phyloP scores from a whole-genome alignment of 2,329 filamentous ascomycete genomes.

The Ascochyta pisi region DNA sequence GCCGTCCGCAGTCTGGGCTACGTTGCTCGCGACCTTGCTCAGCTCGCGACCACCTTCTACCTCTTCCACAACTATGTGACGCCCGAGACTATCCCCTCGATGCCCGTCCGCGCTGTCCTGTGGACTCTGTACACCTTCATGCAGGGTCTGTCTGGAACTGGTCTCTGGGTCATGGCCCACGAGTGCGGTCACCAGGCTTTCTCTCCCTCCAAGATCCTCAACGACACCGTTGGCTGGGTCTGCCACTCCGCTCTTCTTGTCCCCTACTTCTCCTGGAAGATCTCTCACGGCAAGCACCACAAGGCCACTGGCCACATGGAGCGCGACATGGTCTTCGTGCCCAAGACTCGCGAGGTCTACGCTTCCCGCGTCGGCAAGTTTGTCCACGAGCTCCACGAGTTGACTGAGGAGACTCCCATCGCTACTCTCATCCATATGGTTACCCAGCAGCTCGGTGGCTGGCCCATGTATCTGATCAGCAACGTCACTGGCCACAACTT shows the following conservation, averaged over 20 bases:
- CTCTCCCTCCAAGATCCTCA: conserved; percentile 87
- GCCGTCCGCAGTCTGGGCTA: conserved; percentile 77
- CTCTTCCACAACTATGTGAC: conserved; percentile 90
- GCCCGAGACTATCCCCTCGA: conserved; percentile 78
- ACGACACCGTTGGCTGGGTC: conserved; percentile 91
- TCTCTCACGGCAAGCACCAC: conserved; percentile 99
- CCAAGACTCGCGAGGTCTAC: conserved; percentile 84
- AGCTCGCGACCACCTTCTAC: conserved; percentile 79
- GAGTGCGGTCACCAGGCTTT: conserved; percentile 98
- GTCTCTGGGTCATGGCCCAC: conserved; percentile 94
- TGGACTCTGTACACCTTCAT: conserved; percentile 77
- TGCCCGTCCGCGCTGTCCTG: conserved; percentile 67
- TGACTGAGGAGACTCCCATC: conserved; percentile 94
- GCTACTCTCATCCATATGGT: conserved; percentile 77
- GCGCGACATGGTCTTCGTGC: conserved; percentile 99
- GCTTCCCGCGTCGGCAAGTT: conserved; percentile 76
- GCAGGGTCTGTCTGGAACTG: conserved; percentile 92
- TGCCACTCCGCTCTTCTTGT: conserved; percentile 88
- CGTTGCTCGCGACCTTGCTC: conserved; percentile 79
- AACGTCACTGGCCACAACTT: conserved; percentile 97
- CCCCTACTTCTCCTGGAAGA: conserved; percentile 99
- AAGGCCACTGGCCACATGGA: conserved; percentile 97
- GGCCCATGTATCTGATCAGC: conserved; percentile 87
- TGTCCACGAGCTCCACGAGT: conserved; percentile 82
- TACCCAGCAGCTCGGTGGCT: conserved; percentile 87